phyloP scores from a whole-genome alignment of 2,329 filamentous ascomycete genomes.

The Bretziella fagacearum region DNA sequence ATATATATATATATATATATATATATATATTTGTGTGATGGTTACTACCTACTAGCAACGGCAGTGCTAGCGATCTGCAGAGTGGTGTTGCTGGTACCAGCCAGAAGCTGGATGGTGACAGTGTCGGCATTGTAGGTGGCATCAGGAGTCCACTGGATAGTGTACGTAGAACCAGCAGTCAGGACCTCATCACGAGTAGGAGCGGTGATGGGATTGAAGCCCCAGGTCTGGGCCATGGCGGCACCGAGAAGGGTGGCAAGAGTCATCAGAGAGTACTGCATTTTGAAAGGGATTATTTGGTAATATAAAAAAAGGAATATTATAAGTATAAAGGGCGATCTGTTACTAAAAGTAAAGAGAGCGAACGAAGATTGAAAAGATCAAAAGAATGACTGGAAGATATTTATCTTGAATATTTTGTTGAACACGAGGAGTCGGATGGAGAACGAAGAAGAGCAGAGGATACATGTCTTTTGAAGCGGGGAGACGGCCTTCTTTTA shows the following conservation, averaged over 20 bases:
- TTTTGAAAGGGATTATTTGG: constrained; percentile 25
- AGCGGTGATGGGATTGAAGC: constrained; percentile 37
- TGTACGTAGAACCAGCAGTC: constrained; percentile 31
- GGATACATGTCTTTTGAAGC: not conserved
- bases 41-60: constrained; percentile 33
- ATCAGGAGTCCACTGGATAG: constrained; percentile 32
- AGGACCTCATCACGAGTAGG: constrained; percentile 30
- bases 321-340: constrained; percentile 3
- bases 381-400: constrained; percentile 13
- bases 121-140: constrained; percentile 26
- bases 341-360: constrained; percentile 5
- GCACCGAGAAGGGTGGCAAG: constrained; percentile 33
- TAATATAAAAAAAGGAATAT: not conserved
- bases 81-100: constrained; percentile 28
- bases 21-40: too few species aligned
- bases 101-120: constrained; percentile 37
- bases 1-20: too few species aligned
- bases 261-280: constrained; percentile 33
- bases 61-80: constrained; percentile 21
- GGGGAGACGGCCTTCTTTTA: constrained; percentile 3
- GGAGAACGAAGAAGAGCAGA: constrained; percentile 3
- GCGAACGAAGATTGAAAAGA: constrained; percentile 1
- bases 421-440: constrained; percentile 10
- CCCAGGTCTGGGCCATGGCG: constrained; percentile 35
- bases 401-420: not conserved